These are phyloP conservation scores for Aspergillus sp. DNA, from an alignment of 2,329 filamentous ascomycete species.

Conservation along the genomic window DNA sequence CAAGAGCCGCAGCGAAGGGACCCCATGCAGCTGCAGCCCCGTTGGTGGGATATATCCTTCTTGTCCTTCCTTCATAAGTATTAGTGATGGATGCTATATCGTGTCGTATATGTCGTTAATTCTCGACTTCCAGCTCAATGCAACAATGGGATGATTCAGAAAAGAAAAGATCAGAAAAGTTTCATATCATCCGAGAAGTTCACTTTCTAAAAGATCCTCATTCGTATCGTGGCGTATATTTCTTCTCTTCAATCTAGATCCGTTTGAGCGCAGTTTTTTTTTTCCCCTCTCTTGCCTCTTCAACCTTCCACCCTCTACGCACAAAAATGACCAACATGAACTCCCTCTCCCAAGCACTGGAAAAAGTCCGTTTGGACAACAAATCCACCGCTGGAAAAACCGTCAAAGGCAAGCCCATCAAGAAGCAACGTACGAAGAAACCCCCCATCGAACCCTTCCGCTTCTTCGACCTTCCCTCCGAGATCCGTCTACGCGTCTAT, in stretches of 20 bases:
- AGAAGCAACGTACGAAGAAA: conserved; percentile 11
- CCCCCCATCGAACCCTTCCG: conserved; percentile 41
- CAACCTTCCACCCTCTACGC: neutral
- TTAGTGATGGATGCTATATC: conserved; percentile 14
- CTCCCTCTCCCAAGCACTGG: conserved; percentile 25
- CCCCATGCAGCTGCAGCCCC: conserved; percentile 51
- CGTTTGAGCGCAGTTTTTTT: conserved; percentile 12
- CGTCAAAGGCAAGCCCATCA: conserved; percentile 12
- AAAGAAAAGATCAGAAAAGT: conserved; percentile 3
- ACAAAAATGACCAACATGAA: conserved; percentile 13
- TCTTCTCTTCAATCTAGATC: conserved; percentile 4
- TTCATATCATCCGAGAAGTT: conserved; percentile 2
- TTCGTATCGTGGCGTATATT: conserved; percentile 23
- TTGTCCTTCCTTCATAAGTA: conserved; percentile 14
- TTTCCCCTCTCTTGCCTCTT: conserved; percentile 7
- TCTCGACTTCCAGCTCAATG: conserved; percentile 19
- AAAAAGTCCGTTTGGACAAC: conserved; percentile 28
- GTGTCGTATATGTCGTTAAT: conserved; percentile 18
- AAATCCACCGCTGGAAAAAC: conserved; percentile 17
- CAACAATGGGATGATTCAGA: conserved; percentile 29
- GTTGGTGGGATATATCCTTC: conserved; percentile 49
- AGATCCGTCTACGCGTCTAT: conserved; percentile 55
- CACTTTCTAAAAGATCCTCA: neutral
- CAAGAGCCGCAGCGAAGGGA: conserved; percentile 53
- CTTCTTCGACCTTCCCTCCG: conserved; percentile 56